These are phyloP conservation scores for Leucogyrophana mollusca DNA, from an alignment of 768 basidiomycete genomes.

Conservation along the genomic window DNA sequence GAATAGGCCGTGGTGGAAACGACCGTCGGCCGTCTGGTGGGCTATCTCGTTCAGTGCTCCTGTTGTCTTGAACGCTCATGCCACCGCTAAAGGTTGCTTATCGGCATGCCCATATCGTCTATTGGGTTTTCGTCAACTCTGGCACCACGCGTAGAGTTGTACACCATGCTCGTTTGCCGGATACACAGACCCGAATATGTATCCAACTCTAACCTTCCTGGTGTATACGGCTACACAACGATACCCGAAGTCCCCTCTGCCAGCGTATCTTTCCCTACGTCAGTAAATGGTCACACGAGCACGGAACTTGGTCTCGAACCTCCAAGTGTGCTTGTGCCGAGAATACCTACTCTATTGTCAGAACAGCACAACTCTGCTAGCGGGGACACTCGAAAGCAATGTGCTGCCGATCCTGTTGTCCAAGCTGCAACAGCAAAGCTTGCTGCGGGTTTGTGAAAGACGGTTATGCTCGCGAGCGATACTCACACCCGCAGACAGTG, in stretches of 20 bases:
- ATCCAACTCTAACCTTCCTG: background rate
- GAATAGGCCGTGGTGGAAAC: conserved; percentile 68
- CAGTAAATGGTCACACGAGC: background rate
- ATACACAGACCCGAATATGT: conserved; percentile 59
- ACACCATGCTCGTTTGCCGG: conserved; percentile 71
- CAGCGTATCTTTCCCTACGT: background rate
- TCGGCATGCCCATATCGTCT: conserved; percentile 50
- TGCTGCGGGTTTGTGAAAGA: conserved; percentile 49
- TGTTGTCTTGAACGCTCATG: conserved; percentile 2
- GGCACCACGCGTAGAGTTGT: conserved; percentile 73
- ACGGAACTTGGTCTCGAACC: background rate
- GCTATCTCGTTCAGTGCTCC: background rate
- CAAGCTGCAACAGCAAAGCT: conserved; percentile 71
- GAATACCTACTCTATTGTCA: background rate
- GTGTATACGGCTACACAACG: background rate
- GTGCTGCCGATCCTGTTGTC: conserved; percentile 69
- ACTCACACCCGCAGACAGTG: conserved; percentile 40
- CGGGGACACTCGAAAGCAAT: conserved; percentile 29
- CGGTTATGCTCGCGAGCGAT: too few species aligned
- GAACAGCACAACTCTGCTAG: background rate
- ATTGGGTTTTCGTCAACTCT: conserved; percentile 55
- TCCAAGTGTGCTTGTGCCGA: conserved; percentile 4
- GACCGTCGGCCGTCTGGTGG: conserved; percentile 73
- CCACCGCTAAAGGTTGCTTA: conserved; percentile 52
- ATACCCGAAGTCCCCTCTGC: background rate